Evolutionary conservation across 2,329 filamentous ascomycete species (phyloP), one percentile per base, ranked within the genome.

Genomic region (Fusarium verticillioides): DNA sequence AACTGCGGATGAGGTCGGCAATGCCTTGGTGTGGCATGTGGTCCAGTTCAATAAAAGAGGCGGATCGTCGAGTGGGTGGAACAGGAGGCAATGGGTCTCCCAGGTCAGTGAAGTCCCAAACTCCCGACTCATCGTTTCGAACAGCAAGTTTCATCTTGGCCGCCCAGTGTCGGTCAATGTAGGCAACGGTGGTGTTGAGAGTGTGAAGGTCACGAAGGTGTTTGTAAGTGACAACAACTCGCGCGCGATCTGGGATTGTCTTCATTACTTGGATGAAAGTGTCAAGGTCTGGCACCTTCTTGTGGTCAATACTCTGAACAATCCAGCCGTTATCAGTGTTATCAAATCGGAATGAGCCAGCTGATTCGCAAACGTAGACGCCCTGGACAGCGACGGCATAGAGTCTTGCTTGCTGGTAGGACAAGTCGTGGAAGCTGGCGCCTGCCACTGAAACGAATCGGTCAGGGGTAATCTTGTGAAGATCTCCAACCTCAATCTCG

Each of bases 121-220:
- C 84, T 10, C 96, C 97, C 2, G 94, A 94, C 70, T 87, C 85
- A 79, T 99, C 96, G 81, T 99, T 99, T 63, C 96, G 91, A 60
- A 96, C 90, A 8, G 96, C 95, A 78, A 98, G 85, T 78, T 95
- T 92, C 93, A 99, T 98, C 85, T 97, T 97, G 64, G 92, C 92
- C 56, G 94, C 93, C 96, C 96, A 99, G 83, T 99, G 96, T 47
- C 96, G 91, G 82, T 99, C 96, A 62, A 99, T 90, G 74, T 96
- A 93, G 73, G 98, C 89, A 80, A 99, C 96, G 66, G 92, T 94
- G 2, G 96, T 99, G 82, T 97, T 95, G 60, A 97, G 89, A 1
- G 96, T 98, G 82, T 99, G 96, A 64, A 99, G 86, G 81, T 99
- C 97, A 63, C 96, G 89, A 42, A 99, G 91, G 81, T 99, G 96